These are phyloP conservation scores for Tuber microsphaerosporum DNA, from an alignment of 495 filamentous ascomycete species.

Conservation along the genomic window DNA sequence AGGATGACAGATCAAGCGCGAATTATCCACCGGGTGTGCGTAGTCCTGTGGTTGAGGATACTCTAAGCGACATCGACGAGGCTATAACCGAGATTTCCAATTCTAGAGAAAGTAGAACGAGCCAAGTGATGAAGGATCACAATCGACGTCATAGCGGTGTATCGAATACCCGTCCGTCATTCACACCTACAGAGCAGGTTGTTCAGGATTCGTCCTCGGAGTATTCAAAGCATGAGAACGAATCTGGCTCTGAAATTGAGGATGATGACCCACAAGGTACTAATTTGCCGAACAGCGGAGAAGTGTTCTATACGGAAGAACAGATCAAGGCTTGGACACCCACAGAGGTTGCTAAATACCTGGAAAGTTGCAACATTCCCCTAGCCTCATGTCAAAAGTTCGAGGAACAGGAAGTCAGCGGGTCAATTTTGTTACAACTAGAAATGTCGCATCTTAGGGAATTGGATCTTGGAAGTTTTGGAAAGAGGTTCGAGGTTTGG, in stretches of 20 bases:
- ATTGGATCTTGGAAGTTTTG: conserved; percentile 74
- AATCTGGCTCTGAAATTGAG: conserved; percentile 57
- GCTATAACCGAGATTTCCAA: conserved; percentile 81
- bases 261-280: conserved; percentile 57
- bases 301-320: conserved; percentile 51
- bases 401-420: conserved; percentile 88
- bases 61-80: conserved; percentile 93
- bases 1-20: conserved; percentile 27
- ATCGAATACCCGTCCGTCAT: conserved; percentile 54
- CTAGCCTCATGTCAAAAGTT: conserved; percentile 84
- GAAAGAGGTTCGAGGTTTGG: conserved; percentile 42
- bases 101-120: conserved; percentile 26
- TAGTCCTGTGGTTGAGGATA: conserved; percentile 92
- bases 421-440: conserved; percentile 67
- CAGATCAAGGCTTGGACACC: conserved; percentile 71
- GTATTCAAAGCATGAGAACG: conserved; percentile 38
- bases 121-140: conserved; percentile 27
- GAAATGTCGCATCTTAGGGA: conserved; percentile 97
- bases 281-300: conserved; percentile 4
- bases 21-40: conserved; percentile 45
- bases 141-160: conserved; percentile 70
- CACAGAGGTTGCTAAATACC: conserved; percentile 70
- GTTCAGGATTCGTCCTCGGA: conserved; percentile 40
- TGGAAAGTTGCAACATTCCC: conserved; percentile 75
- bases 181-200: conserved; percentile 45